Base-by-base conservation (phyloP, 2,329 filamentous ascomycete genomes). In the Pezicula carpinea region DNA sequence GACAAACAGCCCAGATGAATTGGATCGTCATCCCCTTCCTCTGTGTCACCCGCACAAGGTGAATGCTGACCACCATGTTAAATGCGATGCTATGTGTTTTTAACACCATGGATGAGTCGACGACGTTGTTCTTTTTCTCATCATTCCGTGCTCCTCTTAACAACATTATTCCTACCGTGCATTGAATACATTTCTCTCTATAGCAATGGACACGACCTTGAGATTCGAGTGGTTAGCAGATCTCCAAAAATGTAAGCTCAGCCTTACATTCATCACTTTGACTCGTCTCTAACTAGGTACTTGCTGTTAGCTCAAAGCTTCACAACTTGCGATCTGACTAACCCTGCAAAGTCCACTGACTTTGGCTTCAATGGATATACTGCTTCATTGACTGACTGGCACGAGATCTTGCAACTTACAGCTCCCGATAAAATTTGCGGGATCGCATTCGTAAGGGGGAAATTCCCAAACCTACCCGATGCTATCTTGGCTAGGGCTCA, bases 331-430 rank as follows among this genome's bases (percentile, higher is more conserved):
- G 40, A 47, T 31, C 43, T 39, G n/a, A 46, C 49, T 3, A 48
- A 39, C 14, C 44, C 52, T 15, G 52, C 52, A 10, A 53, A 52
- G 39, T 52, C 52, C 5, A 51, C 32, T 5, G 54, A 57, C 33
- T 55, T 55, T 39, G 54, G 54, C 14, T 31, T 41, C 15, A 47
- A 51, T 44, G 54, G 54, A 14, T 50, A 52, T 41, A 57, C 52
- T 1, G 52, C 49, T 17, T 57, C 54, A 1, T 10, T 57, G 36
- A 53, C 39, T 15, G 47, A 55, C 32, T 53, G 51, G 44, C 54
- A 57, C 18, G 52, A 55, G 34, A 38, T 57, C n/a, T 31, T 57
- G 15, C 54, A 57, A 33, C 34, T 57, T 15, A 53, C 54, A 13
- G 52, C 54, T 8, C 54, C 54, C 1, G 54, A 57, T 40, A 39